A percentile compares a stretch with the other conserved stretches of the same genome.
phyloP scores from a whole-genome alignment of 176 grass and related monocot genomes.

The Tuctoria greenei region DNA sequence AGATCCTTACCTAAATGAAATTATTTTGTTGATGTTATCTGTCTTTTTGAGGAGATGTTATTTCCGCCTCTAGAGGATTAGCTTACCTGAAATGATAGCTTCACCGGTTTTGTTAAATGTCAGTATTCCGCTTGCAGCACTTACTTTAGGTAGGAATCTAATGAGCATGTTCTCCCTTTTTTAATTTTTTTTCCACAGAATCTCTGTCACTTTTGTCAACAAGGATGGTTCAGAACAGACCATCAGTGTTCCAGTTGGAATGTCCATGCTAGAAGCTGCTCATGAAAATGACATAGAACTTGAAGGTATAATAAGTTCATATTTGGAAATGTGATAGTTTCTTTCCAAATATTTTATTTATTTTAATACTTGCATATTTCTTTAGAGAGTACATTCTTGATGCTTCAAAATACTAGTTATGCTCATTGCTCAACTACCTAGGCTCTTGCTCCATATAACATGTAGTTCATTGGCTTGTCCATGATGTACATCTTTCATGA shows the following conservation, averaged over 20 bases:
- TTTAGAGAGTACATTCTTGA: constrained; percentile 12
- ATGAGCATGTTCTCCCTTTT: background rate
- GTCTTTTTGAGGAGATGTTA: background rate
- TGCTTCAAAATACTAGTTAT: background rate
- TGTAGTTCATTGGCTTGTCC: background rate
- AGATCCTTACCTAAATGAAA: background rate
- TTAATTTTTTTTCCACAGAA: too few species aligned
- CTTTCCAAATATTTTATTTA: background rate
- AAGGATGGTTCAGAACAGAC: constrained; percentile 67
- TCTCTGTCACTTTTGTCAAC: constrained; percentile 89
- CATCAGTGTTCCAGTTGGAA: constrained; percentile 87
- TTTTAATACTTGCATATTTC: background rate
- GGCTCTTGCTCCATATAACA: background rate
- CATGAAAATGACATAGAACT: constrained; percentile 99
- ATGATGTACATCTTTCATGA: background rate
- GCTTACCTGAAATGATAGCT: constrained; percentile 16
- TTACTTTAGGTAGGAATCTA: constrained; percentile 10
- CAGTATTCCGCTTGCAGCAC: constrained; percentile 6
- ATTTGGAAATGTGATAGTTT: background rate
- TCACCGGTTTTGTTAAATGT: background rate
- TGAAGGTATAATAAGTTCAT: constrained; percentile 57
- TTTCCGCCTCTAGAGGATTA: background rate
- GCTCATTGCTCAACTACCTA: background rate
- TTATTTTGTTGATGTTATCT: background rate
- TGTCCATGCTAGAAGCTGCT: constrained; percentile 93